These are phyloP conservation scores for Meira miltonrushii DNA, from an alignment of 1,284 basidiomycete genomes.

Conservation along the genomic window DNA sequence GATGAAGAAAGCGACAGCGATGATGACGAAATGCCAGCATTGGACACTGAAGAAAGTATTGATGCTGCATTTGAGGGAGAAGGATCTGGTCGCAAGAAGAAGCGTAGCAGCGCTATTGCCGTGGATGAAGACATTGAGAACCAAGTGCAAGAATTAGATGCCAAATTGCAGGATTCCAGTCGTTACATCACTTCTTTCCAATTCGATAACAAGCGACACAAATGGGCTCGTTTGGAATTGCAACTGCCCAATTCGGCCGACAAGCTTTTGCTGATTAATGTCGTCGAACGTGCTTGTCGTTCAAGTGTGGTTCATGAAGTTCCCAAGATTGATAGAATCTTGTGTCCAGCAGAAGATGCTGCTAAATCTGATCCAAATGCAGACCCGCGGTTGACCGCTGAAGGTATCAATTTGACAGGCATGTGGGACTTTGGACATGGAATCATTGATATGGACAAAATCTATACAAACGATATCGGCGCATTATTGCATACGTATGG, in stretches of 20 bases:
- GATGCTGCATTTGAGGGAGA: slow-evolving; percentile 19
- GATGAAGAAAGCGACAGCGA: slow-evolving; percentile 58
- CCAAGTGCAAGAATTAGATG: slow-evolving; percentile 53
- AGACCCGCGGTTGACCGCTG: slow-evolving; percentile 32
- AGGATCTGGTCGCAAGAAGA: slow-evolving; percentile 42
- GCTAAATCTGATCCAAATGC: slow-evolving; percentile 20
- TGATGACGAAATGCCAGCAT: slow-evolving; percentile 15
- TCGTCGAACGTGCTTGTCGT: slow-evolving; percentile 49
- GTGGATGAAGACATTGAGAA: slow-evolving; percentile 48
- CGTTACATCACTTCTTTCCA: slow-evolving; percentile 63
- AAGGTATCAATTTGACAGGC: slow-evolving; percentile 68
- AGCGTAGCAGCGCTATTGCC: slow-evolving; percentile 24
- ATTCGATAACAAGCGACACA: slow-evolving; percentile 63
- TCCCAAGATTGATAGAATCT: slow-evolving; percentile 40
- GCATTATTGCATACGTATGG: slow-evolving; percentile 81
- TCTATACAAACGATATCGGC: slow-evolving; percentile 94
- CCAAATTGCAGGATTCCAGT: slow-evolving; percentile 57
- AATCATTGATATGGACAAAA: slow-evolving; percentile 74
- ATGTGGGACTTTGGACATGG: slow-evolving; percentile 80
- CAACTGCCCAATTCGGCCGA: slow-evolving; percentile 38
- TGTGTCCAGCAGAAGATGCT: slow-evolving; percentile 38
- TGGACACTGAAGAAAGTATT: slow-evolving; percentile 14
- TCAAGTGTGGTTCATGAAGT: slow-evolving; percentile 47
- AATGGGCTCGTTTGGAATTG: slow-evolving; percentile 52
- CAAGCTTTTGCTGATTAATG: slow-evolving; percentile 51